Evolutionary conservation across 345 rosid species (phyloP).

Genomic region (Salix exigua): DNA sequence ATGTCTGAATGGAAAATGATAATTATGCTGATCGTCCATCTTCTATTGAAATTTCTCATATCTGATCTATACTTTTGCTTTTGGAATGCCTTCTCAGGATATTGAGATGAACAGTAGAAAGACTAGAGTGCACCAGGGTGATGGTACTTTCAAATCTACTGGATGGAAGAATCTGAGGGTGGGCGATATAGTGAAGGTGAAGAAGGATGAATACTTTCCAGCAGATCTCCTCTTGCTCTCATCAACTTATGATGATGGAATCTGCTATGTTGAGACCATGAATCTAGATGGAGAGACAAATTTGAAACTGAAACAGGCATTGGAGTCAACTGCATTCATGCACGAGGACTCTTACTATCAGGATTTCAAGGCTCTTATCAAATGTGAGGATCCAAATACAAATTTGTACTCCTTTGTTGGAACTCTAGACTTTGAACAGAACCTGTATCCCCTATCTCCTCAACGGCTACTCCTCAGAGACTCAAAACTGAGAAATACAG

Average conservation of each 20-base stretch:
- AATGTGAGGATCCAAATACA: slow-evolving; percentile 93
- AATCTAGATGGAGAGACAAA: slow-evolving; percentile 96
- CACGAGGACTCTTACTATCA: slow-evolving; percentile 53
- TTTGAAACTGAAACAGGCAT: slow-evolving; percentile 75
- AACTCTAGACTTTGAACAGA: slow-evolving; percentile 55
- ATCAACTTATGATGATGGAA: slow-evolving; percentile 74
- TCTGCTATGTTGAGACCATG: slow-evolving; percentile 94
- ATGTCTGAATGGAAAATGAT: slow-evolving; percentile 1
- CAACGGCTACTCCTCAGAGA: slow-evolving; percentile 88
- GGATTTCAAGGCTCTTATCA: slow-evolving; percentile 58
- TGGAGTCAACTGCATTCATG: slow-evolving; percentile 61
- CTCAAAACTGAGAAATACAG: slow-evolving; percentile 82
- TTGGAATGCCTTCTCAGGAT: slow-evolving; percentile 44
- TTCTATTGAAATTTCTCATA: background rate
- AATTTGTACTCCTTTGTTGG: slow-evolving; percentile 80
- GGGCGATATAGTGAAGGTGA: slow-evolving; percentile 82
- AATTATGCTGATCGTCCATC: background rate
- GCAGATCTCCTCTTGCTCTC: slow-evolving; percentile 78
- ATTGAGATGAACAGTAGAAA: slow-evolving; percentile 73
- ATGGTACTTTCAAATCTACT: slow-evolving; percentile 44
- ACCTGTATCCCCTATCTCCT: slow-evolving; percentile 59
- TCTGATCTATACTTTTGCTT: background rate
- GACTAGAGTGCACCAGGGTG: slow-evolving; percentile 55
- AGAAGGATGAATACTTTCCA: slow-evolving; percentile 80
- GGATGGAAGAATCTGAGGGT: slow-evolving; percentile 75